Percentiles rank a stretch among this genome's conserved stretches.
Conservation (phyloP, 2,329 filamentous ascomycete species). For the Emmonsia crescens region DNA sequence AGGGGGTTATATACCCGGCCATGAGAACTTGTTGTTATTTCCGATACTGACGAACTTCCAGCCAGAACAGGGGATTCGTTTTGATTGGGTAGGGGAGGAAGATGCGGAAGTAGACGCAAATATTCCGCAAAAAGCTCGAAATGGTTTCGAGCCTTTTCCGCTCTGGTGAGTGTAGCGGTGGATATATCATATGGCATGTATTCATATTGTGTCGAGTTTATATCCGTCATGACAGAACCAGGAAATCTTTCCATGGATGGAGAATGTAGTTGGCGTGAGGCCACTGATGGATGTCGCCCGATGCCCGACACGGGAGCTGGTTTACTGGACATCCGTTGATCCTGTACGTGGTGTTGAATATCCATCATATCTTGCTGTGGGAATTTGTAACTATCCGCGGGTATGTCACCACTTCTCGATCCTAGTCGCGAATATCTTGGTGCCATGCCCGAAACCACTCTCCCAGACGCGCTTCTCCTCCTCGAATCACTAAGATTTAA, state of each 20-base stretch:
- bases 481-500: slow-evolving; percentile 71
- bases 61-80: slow-evolving; percentile 25
- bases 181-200: slow-evolving; percentile 49
- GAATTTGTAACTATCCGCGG: not conserved
- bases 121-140: slow-evolving; percentile 83
- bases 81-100: slow-evolving; percentile 53
- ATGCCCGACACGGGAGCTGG: not conserved
- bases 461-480: slow-evolving; percentile 19
- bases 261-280: not conserved
- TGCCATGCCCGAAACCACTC: slow-evolving; percentile 2
- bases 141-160: slow-evolving; percentile 72
- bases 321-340: not conserved
- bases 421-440: slow-evolving; percentile 4
- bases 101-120: slow-evolving; percentile 61
- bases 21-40: slow-evolving; percentile 25
- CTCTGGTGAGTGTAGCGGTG: slow-evolving; percentile 65
- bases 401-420: not conserved
- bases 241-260: not conserved
- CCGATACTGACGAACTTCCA: slow-evolving; percentile 8
- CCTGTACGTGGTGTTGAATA: not conserved
- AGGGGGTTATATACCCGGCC: slow-evolving; percentile 80
- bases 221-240: slow-evolving; percentile 11
- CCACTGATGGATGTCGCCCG: not conserved
- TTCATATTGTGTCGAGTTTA: slow-evolving; percentile 16
- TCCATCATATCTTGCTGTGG: not conserved